Evolutionary conservation across 495 filamentous ascomycete genomes (phyloP).

Genomic region (Trichoderma asperelloides): DNA sequence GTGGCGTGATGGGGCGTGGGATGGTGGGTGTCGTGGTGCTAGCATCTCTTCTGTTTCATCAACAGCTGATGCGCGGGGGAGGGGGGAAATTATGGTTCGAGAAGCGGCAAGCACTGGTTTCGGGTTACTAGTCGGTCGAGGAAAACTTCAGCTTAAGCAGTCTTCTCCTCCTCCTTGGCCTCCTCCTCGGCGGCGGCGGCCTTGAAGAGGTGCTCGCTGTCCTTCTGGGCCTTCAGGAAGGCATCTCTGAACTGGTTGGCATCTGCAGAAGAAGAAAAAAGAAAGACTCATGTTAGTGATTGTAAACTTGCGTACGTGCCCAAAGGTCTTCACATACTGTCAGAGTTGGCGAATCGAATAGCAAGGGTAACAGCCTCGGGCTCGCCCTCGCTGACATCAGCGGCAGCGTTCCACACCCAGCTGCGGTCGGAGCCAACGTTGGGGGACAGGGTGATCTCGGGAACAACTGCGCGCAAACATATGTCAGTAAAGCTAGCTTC

Average conservation of each 20-base stretch:
- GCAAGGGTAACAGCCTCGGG: slow-evolving; percentile 93
- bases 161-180: slow-evolving; percentile 16
- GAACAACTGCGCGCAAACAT: slow-evolving; percentile 59
- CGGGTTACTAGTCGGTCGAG: neutral
- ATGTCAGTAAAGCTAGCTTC: neutral
- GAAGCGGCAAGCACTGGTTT: slow-evolving; percentile 13
- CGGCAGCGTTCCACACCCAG: slow-evolving; percentile 99
- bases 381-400: slow-evolving; percentile 97
- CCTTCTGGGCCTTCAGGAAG: slow-evolving; percentile 95
- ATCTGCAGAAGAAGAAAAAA: no score
- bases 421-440: slow-evolving; percentile 96
- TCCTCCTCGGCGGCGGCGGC: slow-evolving; percentile 25
- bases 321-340: slow-evolving; percentile 56
- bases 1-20: neutral
- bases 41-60: neutral
- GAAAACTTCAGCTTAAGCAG: neutral
- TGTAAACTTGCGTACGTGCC: neutral
- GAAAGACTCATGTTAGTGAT: slow-evolving; percentile 17
- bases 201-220: slow-evolving; percentile 79
- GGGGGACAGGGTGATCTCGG: slow-evolving; percentile 96
- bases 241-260: slow-evolving; percentile 97
- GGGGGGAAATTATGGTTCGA: slow-evolving; percentile 2
- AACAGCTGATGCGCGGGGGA: neutral
- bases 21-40: neutral
- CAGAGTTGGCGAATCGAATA: slow-evolving; percentile 95